phyloP scores from a whole-genome alignment of 2,329 filamentous ascomycete genomes.

The Xylariales sp. region DNA sequence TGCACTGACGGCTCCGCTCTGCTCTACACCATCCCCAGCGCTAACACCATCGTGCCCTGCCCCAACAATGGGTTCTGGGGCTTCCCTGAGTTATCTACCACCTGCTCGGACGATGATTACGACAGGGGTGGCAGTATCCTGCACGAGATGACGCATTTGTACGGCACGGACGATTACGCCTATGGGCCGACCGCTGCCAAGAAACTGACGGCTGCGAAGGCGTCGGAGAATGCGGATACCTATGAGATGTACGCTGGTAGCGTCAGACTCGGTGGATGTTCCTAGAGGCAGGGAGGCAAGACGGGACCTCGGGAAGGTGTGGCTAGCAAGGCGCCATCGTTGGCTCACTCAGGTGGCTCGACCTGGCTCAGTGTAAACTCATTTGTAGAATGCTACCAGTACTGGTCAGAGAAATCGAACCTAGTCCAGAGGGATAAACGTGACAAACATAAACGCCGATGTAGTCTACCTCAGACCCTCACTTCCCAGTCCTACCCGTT shows the following conservation, averaged over 20 bases:
- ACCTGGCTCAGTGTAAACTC: too few species aligned
- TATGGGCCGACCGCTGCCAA: constrained; percentile 8
- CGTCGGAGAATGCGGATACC: constrained; percentile 6
- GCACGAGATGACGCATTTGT: constrained; percentile 6
- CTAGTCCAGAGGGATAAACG: too few species aligned
- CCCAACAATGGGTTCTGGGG: constrained; percentile 7
- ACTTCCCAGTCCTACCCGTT: constrained; percentile 46
- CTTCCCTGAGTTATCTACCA: constrained; percentile 3
- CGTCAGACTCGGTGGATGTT: constrained; percentile 5
- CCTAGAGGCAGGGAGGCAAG: too few species aligned
- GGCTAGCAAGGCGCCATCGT: too few species aligned
- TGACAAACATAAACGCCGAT: too few species aligned
- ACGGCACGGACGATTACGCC: constrained; percentile 8
- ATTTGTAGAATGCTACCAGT: too few species aligned
- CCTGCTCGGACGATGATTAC: constrained; percentile 7
- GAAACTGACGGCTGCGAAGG: constrained; percentile 5
- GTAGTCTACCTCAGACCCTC: too few species aligned
- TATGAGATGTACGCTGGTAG: constrained; percentile 8
- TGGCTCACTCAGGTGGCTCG: too few species aligned
- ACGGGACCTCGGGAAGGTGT: too few species aligned
- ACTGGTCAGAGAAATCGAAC: too few species aligned
- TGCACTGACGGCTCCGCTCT: constrained; percentile 7
- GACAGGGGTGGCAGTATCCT: constrained; percentile 6
- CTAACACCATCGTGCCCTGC: constrained; percentile 8
- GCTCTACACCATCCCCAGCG: constrained; percentile 8